phyloP scores from a whole-genome alignment of 305 asterid species.

The Stenogyne calaminthoides region DNA sequence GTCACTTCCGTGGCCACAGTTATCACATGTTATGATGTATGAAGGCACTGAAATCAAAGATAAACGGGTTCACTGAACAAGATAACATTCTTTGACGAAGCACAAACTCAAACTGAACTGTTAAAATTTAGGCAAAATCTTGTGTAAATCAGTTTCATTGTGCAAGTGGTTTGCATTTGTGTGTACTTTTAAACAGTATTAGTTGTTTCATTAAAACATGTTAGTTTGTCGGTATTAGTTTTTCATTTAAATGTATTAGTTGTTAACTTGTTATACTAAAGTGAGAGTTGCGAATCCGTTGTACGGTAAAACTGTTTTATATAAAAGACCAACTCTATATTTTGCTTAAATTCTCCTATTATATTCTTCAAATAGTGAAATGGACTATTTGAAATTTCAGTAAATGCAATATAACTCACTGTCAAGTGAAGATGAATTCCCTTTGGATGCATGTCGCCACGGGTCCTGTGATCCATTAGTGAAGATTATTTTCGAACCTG shows the following conservation, averaged over 20 bases:
- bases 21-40: constrained; percentile 71
- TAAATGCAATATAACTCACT: constrained; percentile 52
- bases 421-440: constrained; percentile 80
- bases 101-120: not conserved
- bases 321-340: not conserved
- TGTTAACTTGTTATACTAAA: too few relatives aligned
- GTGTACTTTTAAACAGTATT: too few relatives aligned
- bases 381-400: not conserved
- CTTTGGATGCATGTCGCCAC: constrained; percentile 97
- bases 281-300: too few relatives aligned
- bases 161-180: too few relatives aligned
- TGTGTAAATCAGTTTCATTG: too few relatives aligned
- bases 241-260: too few relatives aligned
- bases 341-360: constrained; percentile 1
- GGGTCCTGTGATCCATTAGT: constrained; percentile 99
- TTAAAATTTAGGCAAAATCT: not conserved
- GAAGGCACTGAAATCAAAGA: constrained; percentile 76
- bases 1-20: constrained; percentile 97
- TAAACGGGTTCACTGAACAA: constrained; percentile 27
- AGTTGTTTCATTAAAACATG: too few relatives aligned
- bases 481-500: constrained; percentile 91
- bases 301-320: too few relatives aligned
- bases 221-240: too few relatives aligned
- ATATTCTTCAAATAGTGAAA: not conserved
- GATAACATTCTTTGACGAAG: constrained; percentile 2